These are phyloP conservation scores for Fraxinus paxiana DNA, from an alignment of 305 asterid species.

Conservation along the genomic window DNA sequence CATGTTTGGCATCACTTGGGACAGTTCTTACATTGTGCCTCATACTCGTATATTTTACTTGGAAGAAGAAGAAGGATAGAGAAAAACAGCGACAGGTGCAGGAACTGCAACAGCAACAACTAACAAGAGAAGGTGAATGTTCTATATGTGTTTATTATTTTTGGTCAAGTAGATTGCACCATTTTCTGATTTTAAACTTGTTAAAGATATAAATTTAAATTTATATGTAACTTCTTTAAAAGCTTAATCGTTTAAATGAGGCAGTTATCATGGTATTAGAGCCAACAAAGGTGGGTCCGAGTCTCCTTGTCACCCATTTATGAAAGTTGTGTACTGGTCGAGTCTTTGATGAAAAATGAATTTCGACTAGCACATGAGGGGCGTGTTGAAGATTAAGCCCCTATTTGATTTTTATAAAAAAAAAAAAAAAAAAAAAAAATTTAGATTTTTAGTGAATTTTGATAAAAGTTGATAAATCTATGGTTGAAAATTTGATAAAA, in stretches of 20 bases:
- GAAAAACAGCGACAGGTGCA: not conserved
- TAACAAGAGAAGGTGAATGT: conserved; percentile 2
- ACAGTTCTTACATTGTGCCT: not conserved
- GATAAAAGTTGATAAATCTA: too few relatives aligned
- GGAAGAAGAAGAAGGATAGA: conserved; percentile 5
- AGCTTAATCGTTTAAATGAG: not conserved
- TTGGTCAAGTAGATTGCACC: not conserved
- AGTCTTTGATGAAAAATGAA: not conserved
- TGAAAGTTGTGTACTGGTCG: not conserved
- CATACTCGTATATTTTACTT: not conserved
- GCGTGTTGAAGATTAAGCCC: too few relatives aligned
- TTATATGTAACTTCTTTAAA: not conserved
- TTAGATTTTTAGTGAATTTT: too few relatives aligned
- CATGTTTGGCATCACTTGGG: not conserved
- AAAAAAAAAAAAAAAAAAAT: too few relatives aligned
- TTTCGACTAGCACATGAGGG: not conserved
- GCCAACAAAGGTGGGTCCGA: not conserved
- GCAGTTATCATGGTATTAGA: not conserved
- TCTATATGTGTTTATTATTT: not conserved
- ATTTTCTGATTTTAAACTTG: not conserved
- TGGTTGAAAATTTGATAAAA: too few relatives aligned
- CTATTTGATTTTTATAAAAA: too few relatives aligned
- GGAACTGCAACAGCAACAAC: not conserved
- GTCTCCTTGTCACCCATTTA: not conserved
- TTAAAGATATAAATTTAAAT: not conserved